Evolutionary conservation across 768 basidiomycete species (phyloP), one percentile per base, ranked within the genome.

Genomic region (Collybia mongolica): DNA sequence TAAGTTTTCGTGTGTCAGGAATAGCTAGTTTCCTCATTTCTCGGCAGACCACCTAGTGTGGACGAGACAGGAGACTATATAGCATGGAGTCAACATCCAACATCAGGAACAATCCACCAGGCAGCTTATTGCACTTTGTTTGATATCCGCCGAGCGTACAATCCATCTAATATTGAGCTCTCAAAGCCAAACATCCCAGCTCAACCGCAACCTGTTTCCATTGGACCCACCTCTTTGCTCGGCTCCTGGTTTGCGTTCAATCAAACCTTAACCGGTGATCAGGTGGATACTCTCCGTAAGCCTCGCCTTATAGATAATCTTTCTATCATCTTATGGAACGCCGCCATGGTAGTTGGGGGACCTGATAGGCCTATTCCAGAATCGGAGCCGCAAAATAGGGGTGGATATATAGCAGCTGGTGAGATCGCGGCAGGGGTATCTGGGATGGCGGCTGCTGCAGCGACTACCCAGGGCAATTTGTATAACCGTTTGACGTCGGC

Each of bases 201-300:
- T 23, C 79, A 82, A 54, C 86, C 86, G 1, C 78, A 81, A 50
- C 85, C 83, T 9, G 75, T 86, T 2, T 75, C 81, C 14, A 64
- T 81, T 24, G 84, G 80, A 0, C 84, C 83, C 12, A 55, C 78
- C 6, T 82, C 83, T 18, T 55, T 81, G 6, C 61, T 61, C 14
- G 72, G 79, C 23, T 76, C 80, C 3, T 84, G 83, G 73, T 74
- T 88, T 51, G 67, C 71, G 2, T 77, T 74, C 50, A 76, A 72
- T 24, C 71, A 72, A 51, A 72, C 70, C 4, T 72, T 79, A 61
- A 76, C 79, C 0, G 87, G 85, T 15, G 76, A 75, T 17, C 77
- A 85, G 59, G 62, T 88, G 14, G 87, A 89, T 55, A 66, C 65
- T 5, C 60, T 88, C 17, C 60, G 86, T 88, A 18, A 23, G 54